Base-by-base conservation (phyloP, 176 grass and related monocot genomes). In the Avena atlantica region DNA sequence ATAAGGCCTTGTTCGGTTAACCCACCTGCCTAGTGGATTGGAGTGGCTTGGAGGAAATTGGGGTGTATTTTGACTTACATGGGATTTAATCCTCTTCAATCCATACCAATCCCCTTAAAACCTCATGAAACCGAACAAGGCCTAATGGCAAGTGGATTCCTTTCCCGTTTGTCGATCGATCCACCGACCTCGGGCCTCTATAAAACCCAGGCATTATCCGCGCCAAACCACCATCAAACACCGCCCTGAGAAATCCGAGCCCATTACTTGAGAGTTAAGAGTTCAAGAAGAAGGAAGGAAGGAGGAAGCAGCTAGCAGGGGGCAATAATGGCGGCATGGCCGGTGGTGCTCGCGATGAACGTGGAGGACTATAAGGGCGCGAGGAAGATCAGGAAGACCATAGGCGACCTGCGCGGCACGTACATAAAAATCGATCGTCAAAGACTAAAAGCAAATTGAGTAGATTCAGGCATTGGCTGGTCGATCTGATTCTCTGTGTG, bases 291-390 rank as follows among this genome's bases (percentile, higher is more conserved):
- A 21, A 23, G n/a, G n/a, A 62, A 31, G 29, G 29, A 31, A 31
- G 29, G 29, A 31, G 29, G 29, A 31, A 31, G 60, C 2, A 62
- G 59, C 17, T 3, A 21, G 11, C 4, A 5, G 16, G 3, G 9
- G n/a, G 58, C 58, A 21, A 23, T 47, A 21, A 61, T 47, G 44
- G 69, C 72, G 23, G 7, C 44, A n/a, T 19, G 36, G 37, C 47
- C 72, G 21, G 72, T 75, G 47, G 72, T 52, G 47, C 72, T 75
- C 45, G 5, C 14, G 72, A 75, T 49, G 72, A 3, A 75, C 44
- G 72, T 75, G 47, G 2, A 51, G 12, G 49, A 23, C 72, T 4
- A 2, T 47, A 47, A 16, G 12, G 52, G 21, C 72, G 72, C 6
- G 21, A 51, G 2, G n/a, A 75, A 51, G 47, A 52, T 52, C 72